Evolutionary conservation across 331 rosid species (phyloP).

Genomic region (Quercus lobata): DNA sequence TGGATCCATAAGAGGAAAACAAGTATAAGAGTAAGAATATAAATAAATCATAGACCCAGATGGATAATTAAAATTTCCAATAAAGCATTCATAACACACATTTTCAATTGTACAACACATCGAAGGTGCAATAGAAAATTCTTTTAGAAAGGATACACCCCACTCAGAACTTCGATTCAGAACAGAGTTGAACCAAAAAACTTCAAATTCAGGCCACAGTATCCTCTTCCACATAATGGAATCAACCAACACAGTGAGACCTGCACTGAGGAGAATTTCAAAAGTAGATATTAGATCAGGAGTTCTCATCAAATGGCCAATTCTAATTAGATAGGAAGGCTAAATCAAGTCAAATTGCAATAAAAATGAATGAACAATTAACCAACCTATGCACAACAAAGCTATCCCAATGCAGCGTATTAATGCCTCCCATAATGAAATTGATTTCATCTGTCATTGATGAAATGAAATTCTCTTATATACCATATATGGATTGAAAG

Average conservation of each 20-base stretch:
- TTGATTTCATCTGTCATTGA: constrained; percentile 64
- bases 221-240: constrained; percentile 87
- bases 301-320: background rate
- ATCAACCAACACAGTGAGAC: constrained; percentile 74
- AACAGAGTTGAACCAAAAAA: constrained; percentile 93
- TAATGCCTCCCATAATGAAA: constrained; percentile 65
- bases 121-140: background rate
- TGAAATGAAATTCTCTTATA: constrained; percentile 26
- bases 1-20: background rate
- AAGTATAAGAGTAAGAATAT: background rate
- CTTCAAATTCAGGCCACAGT: constrained; percentile 98
- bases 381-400: constrained; percentile 72
- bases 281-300: constrained; percentile 17
- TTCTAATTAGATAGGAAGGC: background rate
- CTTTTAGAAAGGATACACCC: constrained; percentile 83
- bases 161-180: constrained; percentile 92
- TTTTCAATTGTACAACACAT: constrained; percentile 1
- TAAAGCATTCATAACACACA: background rate
- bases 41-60: background rate
- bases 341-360: background rate
- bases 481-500: background rate
- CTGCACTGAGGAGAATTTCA: constrained; percentile 47
- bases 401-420: constrained; percentile 62
- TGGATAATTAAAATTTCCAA: background rate
- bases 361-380: background rate